Percentiles rank a stretch among this genome's conserved stretches.
These are phyloP conservation scores for Hypoxylon sp. DNA, from an alignment of 2,329 filamentous ascomycete genomes.

Conservation along the genomic window DNA sequence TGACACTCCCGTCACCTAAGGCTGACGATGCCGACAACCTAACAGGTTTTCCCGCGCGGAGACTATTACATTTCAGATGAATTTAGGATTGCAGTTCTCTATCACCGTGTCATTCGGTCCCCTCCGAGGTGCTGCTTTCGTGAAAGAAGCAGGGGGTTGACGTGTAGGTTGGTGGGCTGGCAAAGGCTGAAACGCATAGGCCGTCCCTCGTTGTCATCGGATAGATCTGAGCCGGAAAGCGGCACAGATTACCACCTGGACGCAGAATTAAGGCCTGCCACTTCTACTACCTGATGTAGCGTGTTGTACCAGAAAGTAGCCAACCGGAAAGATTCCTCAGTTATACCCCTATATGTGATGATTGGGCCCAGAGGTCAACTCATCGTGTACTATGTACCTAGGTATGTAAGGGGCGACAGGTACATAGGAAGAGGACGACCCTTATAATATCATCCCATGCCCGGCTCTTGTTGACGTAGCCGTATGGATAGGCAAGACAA, in stretches of 20 bases:
- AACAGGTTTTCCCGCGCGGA: neutral
- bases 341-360: neutral
- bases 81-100: neutral
- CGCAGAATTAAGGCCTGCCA: neutral
- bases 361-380: constrained; percentile 6
- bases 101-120: neutral
- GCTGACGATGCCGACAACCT: constrained; percentile 22
- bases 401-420: neutral
- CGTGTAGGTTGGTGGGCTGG: constrained; percentile 11
- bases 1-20: constrained; percentile 18
- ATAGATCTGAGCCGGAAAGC: constrained; percentile 22
- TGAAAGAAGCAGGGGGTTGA: neutral
- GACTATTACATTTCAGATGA: constrained; percentile 18
- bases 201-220: constrained; percentile 27
- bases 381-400: too few relatives aligned
- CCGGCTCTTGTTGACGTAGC: too few relatives aligned
- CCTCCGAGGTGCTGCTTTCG: constrained; percentile 2
- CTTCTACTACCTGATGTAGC: neutral
- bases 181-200: constrained; percentile 27
- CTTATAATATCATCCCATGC: neutral
- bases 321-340: constrained; percentile 24
- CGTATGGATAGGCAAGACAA: too few relatives aligned
- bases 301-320: constrained; percentile 1
- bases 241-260: constrained; percentile 17
- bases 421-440: too few relatives aligned